A percentile compares a stretch with the other conserved stretches of the same genome.
phyloP scores from a whole-genome alignment of 2,329 filamentous ascomycete genomes.

The Paecilomyces dactylethromorphus region DNA sequence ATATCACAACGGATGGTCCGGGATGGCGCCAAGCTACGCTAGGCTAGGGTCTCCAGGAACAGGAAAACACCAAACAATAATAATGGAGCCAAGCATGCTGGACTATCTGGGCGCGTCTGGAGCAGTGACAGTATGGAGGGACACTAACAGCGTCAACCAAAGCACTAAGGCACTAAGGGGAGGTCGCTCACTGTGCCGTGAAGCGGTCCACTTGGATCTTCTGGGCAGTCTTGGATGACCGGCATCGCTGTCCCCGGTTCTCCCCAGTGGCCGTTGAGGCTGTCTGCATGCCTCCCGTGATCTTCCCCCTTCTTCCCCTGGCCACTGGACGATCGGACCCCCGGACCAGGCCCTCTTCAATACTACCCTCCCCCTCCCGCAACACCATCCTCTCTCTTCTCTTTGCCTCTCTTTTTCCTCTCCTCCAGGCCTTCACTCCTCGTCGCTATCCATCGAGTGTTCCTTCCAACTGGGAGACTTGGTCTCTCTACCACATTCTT shows the following conservation, averaged over 20 bases:
- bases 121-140: no score
- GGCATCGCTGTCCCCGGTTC: no score
- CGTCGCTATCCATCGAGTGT: conserved; percentile 18
- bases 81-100: no score
- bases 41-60: conserved; percentile 12
- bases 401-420: conserved; percentile 18
- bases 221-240: no score
- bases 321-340: background rate
- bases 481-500: conserved; percentile 35
- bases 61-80: conserved; percentile 15
- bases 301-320: background rate
- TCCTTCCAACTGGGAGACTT: conserved; percentile 35
- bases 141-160: background rate
- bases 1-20: background rate
- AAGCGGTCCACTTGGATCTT: no score
- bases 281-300: background rate
- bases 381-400: conserved; percentile 11
- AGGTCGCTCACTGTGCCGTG: no score
- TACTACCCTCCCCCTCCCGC: conserved; percentile 4
- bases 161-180: no score
- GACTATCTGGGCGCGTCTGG: no score
- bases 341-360: background rate
- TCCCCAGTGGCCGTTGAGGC: background rate
- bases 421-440: conserved; percentile 11
- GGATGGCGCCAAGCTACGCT: background rate